Evolutionary conservation across 768 basidiomycete genomes (phyloP).

Genomic region (Serendipita sp.): DNA sequence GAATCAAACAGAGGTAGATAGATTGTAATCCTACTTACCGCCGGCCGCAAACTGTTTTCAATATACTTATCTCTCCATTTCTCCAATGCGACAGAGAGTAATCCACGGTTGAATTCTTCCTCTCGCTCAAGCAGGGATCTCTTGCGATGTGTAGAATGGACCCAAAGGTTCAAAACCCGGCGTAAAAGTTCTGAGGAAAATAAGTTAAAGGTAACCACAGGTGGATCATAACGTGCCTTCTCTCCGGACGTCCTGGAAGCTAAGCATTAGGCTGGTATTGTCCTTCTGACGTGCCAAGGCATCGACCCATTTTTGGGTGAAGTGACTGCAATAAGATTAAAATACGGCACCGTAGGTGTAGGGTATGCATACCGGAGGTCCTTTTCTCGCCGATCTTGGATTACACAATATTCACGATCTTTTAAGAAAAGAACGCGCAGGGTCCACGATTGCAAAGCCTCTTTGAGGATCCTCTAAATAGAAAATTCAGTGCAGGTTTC

Average conservation of each 20-base stretch:
- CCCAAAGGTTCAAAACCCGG: conserved; percentile 57
- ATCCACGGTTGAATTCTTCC: conserved; percentile 38
- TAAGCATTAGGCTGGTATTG: conserved; percentile 66
- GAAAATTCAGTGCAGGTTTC: conserved; percentile 22
- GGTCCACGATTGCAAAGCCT: conserved; percentile 45
- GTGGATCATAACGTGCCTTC: conserved; percentile 37
- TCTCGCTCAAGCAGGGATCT: conserved; percentile 43
- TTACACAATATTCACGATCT: conserved; percentile 50
- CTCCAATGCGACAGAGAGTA: conserved; percentile 50
- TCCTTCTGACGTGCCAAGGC: conserved; percentile 49
- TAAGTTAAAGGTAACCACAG: background rate
- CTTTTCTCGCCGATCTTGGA: conserved; percentile 29
- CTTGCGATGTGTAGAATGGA: conserved; percentile 43
- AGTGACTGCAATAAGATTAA: conserved; percentile 25
- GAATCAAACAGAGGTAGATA: background rate
- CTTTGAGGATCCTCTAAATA: conserved; percentile 20
- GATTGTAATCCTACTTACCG: conserved; percentile 28
- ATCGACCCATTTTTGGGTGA: conserved; percentile 56
- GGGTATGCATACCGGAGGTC: conserved; percentile 22
- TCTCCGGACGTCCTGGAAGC: conserved; percentile 62
- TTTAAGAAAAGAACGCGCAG: conserved; percentile 60
- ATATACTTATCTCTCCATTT: conserved; percentile 63
- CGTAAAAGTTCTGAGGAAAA: conserved; percentile 41
- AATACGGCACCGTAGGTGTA: background rate
- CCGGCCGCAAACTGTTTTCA: conserved; percentile 46